A percentile compares a stretch with the other conserved stretches of the same genome.
Evolutionary conservation across 306 rosid species (phyloP).

Genomic region (Dalbergia cultrata): DNA sequence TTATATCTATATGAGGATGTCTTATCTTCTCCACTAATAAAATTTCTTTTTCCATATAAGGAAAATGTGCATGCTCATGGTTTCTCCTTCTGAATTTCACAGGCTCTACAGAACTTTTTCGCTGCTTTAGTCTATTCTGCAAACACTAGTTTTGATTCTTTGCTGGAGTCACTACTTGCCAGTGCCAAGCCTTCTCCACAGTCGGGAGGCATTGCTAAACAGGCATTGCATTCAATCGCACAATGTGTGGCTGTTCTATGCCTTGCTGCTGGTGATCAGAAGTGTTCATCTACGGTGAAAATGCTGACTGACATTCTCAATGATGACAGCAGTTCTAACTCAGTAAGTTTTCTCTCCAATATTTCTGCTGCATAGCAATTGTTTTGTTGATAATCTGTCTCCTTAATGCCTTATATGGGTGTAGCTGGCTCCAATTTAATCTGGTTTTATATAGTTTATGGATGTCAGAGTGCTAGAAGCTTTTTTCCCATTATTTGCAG

Average conservation of each 20-base stretch:
- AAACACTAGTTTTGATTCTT: conserved; percentile 91
- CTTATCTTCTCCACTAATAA: too few species aligned
- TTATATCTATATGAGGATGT: too few species aligned
- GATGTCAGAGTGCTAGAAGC: conserved; percentile 21
- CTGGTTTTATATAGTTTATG: conserved; percentile 23
- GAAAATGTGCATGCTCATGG: conserved; percentile 40
- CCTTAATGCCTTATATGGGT: not conserved
- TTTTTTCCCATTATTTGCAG: conserved; percentile 21
- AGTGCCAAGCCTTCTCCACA: conserved; percentile 96
- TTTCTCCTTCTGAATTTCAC: conserved; percentile 39
- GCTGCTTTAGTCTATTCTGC: conserved; percentile 93
- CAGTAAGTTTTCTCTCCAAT: conserved; percentile 57
- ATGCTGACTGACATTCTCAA: conserved; percentile 95
- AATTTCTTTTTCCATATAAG: too few species aligned
- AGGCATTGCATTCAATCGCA: conserved; percentile 94
- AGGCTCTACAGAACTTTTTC: conserved; percentile 94
- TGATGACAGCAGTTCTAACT: conserved; percentile 80
- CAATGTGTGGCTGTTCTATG: conserved; percentile 98
- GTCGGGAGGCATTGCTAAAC: conserved; percentile 97
- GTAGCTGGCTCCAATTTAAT: conserved; percentile 15
- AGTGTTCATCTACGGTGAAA: conserved; percentile 87
- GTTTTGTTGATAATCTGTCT: conserved; percentile 32
- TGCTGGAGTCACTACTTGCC: conserved; percentile 89
- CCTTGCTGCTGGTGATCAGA: conserved; percentile 95
- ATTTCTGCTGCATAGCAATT: conserved; percentile 15